These are phyloP conservation scores for Trichoderma orchidacearum DNA, from an alignment of 495 filamentous ascomycete genomes.

Conservation along the genomic window DNA sequence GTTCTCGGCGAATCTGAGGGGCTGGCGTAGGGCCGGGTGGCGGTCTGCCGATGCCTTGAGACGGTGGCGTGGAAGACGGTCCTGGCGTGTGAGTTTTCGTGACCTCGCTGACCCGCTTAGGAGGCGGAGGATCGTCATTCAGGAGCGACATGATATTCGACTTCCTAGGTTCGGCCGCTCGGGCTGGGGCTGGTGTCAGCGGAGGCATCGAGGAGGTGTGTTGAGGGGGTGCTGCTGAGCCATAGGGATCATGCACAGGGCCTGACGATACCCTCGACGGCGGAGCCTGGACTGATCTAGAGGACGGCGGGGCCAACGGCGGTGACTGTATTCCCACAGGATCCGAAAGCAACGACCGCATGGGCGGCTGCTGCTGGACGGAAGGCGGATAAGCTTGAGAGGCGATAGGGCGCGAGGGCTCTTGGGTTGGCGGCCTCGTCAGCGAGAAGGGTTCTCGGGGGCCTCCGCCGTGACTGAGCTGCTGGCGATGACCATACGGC, in stretches of 20 bases:
- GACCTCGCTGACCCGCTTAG: constrained; percentile 27
- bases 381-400: constrained; percentile 17
- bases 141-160: constrained; percentile 36
- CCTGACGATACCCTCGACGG: constrained; percentile 7
- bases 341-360: constrained; percentile 19
- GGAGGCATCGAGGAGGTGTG: constrained; percentile 12
- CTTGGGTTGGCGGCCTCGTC: constrained; percentile 20
- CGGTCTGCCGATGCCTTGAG: constrained; percentile 21
- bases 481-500: constrained; percentile 12
- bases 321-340: constrained; percentile 8
- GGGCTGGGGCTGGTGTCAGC: constrained; percentile 14
- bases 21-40: constrained; percentile 17
- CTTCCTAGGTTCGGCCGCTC: constrained; percentile 24
- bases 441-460: constrained; percentile 18
- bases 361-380: constrained; percentile 15
- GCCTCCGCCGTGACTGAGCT: constrained; percentile 15
- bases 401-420: constrained; percentile 22
- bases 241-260: constrained; percentile 23
- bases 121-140: constrained; percentile 31
- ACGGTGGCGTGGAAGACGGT: constrained; percentile 31
- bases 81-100: constrained; percentile 7
- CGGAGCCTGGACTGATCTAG: not conserved
- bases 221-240: constrained; percentile 15
- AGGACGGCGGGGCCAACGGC: constrained; percentile 1
- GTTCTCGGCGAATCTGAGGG: constrained; percentile 20